A percentile compares a stretch with the other conserved stretches of the same genome.
These are phyloP conservation scores for Saksenaea oblongispora DNA, from an alignment of 371 early-diverging fungal genomes.

Conservation along the genomic window DNA sequence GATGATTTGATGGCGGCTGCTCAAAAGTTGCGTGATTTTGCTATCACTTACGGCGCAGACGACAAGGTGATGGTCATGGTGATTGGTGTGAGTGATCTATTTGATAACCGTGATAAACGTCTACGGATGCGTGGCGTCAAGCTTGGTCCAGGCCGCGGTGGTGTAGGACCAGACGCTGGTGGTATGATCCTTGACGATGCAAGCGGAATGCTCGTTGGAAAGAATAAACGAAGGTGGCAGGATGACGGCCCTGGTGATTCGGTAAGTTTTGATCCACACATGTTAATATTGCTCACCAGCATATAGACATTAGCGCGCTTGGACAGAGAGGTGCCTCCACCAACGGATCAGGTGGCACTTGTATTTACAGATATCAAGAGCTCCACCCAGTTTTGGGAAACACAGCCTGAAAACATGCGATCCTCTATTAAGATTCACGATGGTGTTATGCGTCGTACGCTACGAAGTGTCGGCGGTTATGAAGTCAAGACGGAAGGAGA, in stretches of 20 bases:
- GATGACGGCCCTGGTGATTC: slow-evolving; percentile 61
- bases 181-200: slow-evolving; percentile 31
- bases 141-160: slow-evolving; percentile 24
- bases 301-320: slow-evolving; percentile 63
- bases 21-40: slow-evolving; percentile 83
- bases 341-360: slow-evolving; percentile 82
- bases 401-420: slow-evolving; percentile 84
- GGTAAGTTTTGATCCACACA: slow-evolving; percentile 26
- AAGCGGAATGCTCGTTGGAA: slow-evolving; percentile 28
- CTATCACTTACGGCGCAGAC: slow-evolving; percentile 84
- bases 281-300: not conserved
- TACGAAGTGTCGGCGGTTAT: slow-evolving; percentile 88
- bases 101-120: slow-evolving; percentile 51
- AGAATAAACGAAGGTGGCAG: slow-evolving; percentile 45
- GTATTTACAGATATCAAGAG: slow-evolving; percentile 97
- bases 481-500: slow-evolving; percentile 99
- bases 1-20: slow-evolving; percentile 81
- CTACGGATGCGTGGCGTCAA: slow-evolving; percentile 29
- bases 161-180: slow-evolving; percentile 20
- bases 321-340: slow-evolving; percentile 83
- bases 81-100: slow-evolving; percentile 78
- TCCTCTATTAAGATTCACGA: slow-evolving; percentile 91
- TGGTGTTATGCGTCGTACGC: slow-evolving; percentile 78
- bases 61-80: slow-evolving; percentile 85
- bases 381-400: slow-evolving; percentile 95